phyloP scores from a whole-genome alignment of 805 yeast species.

The Kluyveromyces wickerhamii region DNA sequence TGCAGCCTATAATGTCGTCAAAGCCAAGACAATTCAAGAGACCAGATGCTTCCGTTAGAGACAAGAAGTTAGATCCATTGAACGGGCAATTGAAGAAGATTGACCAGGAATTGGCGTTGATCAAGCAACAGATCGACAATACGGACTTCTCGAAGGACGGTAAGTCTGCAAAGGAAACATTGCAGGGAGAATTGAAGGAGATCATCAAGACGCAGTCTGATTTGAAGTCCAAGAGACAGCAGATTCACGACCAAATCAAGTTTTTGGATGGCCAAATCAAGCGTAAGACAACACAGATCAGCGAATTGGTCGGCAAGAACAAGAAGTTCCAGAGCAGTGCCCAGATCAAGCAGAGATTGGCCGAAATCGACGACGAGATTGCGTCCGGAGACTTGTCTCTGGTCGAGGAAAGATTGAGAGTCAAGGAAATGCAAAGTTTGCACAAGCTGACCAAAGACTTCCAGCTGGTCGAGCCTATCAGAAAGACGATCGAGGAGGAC shows the following conservation, averaged over 20 bases:
- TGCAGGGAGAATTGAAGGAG: constrained; percentile 38
- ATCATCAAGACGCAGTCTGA: constrained; percentile 41
- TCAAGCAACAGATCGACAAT: constrained; percentile 47
- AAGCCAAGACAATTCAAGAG: constrained; percentile 41
- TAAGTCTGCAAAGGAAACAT: constrained; percentile 47
- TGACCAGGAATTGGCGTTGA: constrained; percentile 44
- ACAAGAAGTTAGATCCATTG: constrained; percentile 46
- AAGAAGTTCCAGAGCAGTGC: constrained; percentile 60
- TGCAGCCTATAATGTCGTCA: constrained; percentile 3
- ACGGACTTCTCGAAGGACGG: constrained; percentile 40
- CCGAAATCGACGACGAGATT: constrained; percentile 60
- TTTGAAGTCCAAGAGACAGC: constrained; percentile 38
- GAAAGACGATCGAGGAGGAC: constrained; percentile 71
- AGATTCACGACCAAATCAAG: constrained; percentile 58
- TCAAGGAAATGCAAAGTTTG: constrained; percentile 78
- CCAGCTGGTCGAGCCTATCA: constrained; percentile 62
- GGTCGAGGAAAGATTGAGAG: constrained; percentile 80
- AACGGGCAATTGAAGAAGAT: constrained; percentile 56
- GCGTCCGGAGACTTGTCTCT: constrained; percentile 74
- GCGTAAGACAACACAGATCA: constrained; percentile 68
- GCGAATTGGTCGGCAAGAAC: constrained; percentile 34
- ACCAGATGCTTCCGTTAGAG: constrained; percentile 63
- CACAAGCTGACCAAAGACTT: constrained; percentile 78
- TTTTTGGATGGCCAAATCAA: constrained; percentile 60
- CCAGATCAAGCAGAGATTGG: constrained; percentile 62